Percentiles rank a stretch among this genome's conserved stretches.
Evolutionary conservation across 345 rosid genomes (phyloP).

Genomic region (Eucalyptus curtisii): DNA sequence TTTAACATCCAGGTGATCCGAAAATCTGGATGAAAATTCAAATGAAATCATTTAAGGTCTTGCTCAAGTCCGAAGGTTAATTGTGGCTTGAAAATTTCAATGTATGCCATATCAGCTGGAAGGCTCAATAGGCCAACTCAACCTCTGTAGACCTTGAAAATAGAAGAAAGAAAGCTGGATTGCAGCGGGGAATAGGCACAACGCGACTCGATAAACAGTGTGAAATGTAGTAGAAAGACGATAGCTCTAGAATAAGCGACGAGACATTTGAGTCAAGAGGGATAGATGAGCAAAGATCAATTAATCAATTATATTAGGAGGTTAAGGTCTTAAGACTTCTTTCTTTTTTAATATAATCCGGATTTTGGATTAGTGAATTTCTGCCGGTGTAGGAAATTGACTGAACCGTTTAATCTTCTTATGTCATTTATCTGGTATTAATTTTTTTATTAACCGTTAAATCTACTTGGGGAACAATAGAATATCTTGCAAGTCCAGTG

Average conservation of each 20-base stretch:
- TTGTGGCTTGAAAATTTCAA: background rate
- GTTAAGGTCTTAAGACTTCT: background rate
- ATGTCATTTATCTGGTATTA: background rate
- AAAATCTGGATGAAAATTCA: too few species aligned
- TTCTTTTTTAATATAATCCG: background rate
- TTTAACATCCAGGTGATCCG: background rate
- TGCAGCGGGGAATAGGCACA: background rate
- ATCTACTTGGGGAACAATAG: background rate
- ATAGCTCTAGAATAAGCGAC: background rate
- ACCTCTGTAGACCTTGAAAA: background rate
- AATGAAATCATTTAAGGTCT: too few species aligned
- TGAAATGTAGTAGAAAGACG: background rate
- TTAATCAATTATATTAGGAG: background rate
- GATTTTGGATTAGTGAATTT: background rate
- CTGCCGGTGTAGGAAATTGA: background rate
- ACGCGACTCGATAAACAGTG: background rate
- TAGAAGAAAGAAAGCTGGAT: background rate
- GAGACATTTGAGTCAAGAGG: background rate
- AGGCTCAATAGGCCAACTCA: background rate
- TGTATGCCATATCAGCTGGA: background rate
- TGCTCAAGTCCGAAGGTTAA: background rate
- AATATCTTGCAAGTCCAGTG: background rate
- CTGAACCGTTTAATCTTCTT: background rate
- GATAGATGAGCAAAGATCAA: background rate
- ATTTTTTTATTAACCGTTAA: background rate